Conservation (phyloP, 163 green algal genomes). For the Scenedesmus sp. region DNA sequence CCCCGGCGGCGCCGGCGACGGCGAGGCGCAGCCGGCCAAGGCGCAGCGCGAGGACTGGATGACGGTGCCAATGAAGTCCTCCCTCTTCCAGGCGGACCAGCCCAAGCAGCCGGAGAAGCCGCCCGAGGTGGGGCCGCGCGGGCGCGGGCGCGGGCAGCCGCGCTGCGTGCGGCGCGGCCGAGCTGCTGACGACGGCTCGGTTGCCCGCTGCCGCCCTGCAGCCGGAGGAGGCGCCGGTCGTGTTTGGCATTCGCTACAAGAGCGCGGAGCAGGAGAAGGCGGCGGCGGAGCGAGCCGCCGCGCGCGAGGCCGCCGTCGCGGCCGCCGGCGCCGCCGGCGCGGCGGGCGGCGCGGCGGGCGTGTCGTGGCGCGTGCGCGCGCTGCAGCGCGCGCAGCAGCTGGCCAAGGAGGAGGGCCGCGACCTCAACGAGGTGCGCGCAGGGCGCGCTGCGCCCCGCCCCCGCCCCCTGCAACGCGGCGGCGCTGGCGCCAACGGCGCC, state of each 20-base stretch:
- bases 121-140: background rate
- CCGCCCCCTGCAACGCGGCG: background rate
- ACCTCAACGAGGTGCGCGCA: slow-evolving; percentile 38
- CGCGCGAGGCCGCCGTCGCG: background rate
- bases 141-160: background rate
- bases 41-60: slow-evolving; percentile 77
- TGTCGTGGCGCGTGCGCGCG: slow-evolving; percentile 87
- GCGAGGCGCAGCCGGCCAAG: slow-evolving; percentile 10
- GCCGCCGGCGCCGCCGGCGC: background rate
- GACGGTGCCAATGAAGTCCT: slow-evolving; percentile 74
- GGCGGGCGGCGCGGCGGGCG: slow-evolving; percentile 79
- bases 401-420: slow-evolving; percentile 61
- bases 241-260: slow-evolving; percentile 19
- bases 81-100: too few species aligned
- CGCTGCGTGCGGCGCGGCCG: background rate
- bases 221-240: slow-evolving; percentile 21
- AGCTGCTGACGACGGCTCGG: background rate
- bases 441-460: too few species aligned
- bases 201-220: background rate
- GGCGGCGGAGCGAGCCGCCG: background rate
- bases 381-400: slow-evolving; percentile 80
- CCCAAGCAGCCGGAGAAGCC: slow-evolving; percentile 6
- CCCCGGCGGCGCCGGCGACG: background rate
- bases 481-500: too few species aligned
- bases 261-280: slow-evolving; percentile 11